Conservation (phyloP, 2,329 filamentous ascomycete genomes). For the Fusarium coicis region DNA sequence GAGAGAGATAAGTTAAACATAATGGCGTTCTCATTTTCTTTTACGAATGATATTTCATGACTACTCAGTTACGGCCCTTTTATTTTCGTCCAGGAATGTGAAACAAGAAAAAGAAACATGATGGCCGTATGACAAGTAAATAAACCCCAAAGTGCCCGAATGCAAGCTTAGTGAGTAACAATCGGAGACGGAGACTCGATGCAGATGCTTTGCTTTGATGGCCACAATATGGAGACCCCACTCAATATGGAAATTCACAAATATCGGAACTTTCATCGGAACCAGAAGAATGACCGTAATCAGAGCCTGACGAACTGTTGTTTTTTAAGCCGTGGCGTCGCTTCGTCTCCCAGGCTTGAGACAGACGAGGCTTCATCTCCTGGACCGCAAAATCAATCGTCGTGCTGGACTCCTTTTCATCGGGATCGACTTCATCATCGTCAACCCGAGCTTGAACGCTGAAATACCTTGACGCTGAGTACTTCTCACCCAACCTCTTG, state of each 20-base stretch:
- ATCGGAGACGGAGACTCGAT: not conserved
- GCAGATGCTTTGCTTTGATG: not conserved
- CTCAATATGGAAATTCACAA: not conserved
- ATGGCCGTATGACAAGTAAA: not conserved
- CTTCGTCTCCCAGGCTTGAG: slow-evolving; percentile 35
- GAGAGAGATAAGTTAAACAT: slow-evolving; percentile 31
- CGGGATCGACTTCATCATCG: slow-evolving; percentile 25
- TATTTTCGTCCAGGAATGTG: not conserved
- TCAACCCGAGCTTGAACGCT: slow-evolving; percentile 45
- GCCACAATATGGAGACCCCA: not conserved
- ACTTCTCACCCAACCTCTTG: slow-evolving; percentile 63
- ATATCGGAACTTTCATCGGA: not conserved
- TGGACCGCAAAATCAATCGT: slow-evolving; percentile 47
- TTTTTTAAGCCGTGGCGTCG: not conserved
- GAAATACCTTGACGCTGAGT: slow-evolving; percentile 53
- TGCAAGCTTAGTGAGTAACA: not conserved
- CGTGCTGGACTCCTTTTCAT: slow-evolving; percentile 35
- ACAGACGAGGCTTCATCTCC: slow-evolving; percentile 27
- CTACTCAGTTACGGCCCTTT: slow-evolving; percentile 25
- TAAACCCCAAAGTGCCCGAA: not conserved
- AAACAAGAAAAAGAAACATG: not conserved
- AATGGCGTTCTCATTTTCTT: slow-evolving; percentile 26
- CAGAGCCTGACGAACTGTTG: not conserved
- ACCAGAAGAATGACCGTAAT: not conserved
- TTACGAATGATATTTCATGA: slow-evolving; percentile 7